Conservation (phyloP, 192 early-diverging fungal species). For the Pilobolus umbonatus region DNA sequence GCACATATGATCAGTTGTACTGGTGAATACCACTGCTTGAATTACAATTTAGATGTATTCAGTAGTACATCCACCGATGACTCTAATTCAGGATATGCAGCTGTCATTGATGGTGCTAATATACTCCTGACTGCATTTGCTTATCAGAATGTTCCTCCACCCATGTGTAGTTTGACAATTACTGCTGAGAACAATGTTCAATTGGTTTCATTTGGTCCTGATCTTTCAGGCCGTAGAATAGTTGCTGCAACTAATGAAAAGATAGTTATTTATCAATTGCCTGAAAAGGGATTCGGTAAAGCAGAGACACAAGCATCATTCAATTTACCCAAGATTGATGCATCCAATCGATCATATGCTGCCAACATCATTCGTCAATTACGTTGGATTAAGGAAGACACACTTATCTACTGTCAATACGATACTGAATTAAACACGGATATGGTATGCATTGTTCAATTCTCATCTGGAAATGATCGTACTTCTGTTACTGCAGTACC, state of each 20-base stretch:
- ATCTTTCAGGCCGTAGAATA: constrained; percentile 63
- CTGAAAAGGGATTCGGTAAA: constrained; percentile 17
- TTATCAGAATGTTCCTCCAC: constrained; percentile 87
- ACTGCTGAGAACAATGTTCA: constrained; percentile 39
- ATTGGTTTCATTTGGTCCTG: constrained; percentile 61
- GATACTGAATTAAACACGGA: constrained; percentile 34
- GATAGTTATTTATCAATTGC: constrained; percentile 16
- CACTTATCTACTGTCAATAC: constrained; percentile 54
- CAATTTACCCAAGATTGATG: not conserved
- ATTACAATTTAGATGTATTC: constrained; percentile 40
- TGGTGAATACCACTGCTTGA: constrained; percentile 36
- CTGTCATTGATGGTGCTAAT: constrained; percentile 72
- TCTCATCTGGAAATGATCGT: constrained; percentile 34
- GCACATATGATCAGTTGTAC: constrained; percentile 55
- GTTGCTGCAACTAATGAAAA: constrained; percentile 58
- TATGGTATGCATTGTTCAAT: constrained; percentile 34
- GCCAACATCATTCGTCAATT: constrained; percentile 53
- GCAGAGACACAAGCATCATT: not conserved
- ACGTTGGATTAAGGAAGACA: constrained; percentile 50
- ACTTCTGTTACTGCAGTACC: constrained; percentile 14
- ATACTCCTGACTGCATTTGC: constrained; percentile 73
- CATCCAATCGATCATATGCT: not conserved
- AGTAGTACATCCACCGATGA: constrained; percentile 32
- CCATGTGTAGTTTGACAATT: constrained; percentile 65
- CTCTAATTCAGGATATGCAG: constrained; percentile 53